Conservation (phyloP, 768 basidiomycete species). For the Royoungia palumana region DNA sequence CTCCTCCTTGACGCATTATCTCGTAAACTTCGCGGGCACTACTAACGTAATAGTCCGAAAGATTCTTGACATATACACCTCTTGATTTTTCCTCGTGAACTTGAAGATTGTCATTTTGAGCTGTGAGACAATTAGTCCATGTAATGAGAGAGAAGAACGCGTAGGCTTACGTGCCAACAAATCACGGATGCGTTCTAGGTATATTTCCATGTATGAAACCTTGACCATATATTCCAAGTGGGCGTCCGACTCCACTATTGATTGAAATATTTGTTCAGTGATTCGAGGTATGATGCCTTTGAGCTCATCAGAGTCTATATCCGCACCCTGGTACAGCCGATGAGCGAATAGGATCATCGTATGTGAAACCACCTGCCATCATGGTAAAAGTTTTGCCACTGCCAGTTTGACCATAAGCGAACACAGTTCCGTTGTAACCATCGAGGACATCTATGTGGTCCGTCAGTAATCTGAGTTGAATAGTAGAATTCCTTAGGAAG, state of each 20-base stretch:
- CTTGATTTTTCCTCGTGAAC: conserved; percentile 97
- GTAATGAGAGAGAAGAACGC: not conserved
- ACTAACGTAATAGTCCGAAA: conserved; percentile 97
- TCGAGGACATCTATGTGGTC: conserved; percentile 80
- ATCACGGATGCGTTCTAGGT: conserved; percentile 94
- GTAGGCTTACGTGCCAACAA: conserved; percentile 81
- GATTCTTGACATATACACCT: conserved; percentile 96
- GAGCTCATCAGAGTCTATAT: conserved; percentile 90
- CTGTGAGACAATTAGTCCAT: conserved; percentile 36
- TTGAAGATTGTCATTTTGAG: conserved; percentile 97
- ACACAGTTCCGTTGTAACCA: conserved; percentile 97
- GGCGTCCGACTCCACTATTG: conserved; percentile 92
- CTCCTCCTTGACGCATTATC: conserved; percentile 96
- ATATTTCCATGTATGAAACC: conserved; percentile 99
- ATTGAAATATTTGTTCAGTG: conserved; percentile 98
- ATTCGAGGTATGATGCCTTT: conserved; percentile 98
- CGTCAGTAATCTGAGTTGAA: conserved; percentile 17
- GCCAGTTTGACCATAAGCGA: conserved; percentile 97
- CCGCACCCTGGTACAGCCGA: conserved; percentile 67
- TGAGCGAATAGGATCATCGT: conserved; percentile 8
- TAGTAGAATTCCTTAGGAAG: not conserved
- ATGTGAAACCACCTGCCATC: conserved; percentile 66
- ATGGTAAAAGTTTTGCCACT: conserved; percentile 98
- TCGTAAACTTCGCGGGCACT: conserved; percentile 95
- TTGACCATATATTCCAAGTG: conserved; percentile 98